Conservation (phyloP, 2,329 filamentous ascomycete species). For the Diaporthe humulicola region DNA sequence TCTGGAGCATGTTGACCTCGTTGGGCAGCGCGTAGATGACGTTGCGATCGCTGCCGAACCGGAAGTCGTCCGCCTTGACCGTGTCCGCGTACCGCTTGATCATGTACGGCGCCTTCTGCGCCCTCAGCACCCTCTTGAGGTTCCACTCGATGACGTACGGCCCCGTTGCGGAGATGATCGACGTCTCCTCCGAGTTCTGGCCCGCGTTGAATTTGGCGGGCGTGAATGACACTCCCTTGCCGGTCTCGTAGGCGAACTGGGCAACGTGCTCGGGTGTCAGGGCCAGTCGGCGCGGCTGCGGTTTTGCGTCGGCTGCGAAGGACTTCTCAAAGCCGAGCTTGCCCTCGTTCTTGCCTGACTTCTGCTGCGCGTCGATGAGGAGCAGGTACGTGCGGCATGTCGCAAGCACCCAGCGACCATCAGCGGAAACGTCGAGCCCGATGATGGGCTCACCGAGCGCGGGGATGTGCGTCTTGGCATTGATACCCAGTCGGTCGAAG, state of each 20-base stretch:
- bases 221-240: conserved; percentile 87
- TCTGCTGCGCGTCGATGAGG: conserved; percentile 91
- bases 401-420: conserved; percentile 94
- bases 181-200: conserved; percentile 84
- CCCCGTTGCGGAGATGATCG: conserved; percentile 95
- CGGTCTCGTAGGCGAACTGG: conserved; percentile 97
- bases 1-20: conserved; percentile 97
- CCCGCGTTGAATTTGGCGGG: conserved; percentile 95
- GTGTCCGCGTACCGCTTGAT: conserved; percentile 97
- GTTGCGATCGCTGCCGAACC: conserved; percentile 96
- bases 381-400: conserved; percentile 96
- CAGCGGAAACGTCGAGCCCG: conserved; percentile 93
- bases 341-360: conserved; percentile 94
- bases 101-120: conserved; percentile 88
- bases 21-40: conserved; percentile 97
- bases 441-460: conserved; percentile 95
- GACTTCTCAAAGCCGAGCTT: conserved; percentile 97
- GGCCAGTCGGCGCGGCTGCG: conserved; percentile 89
- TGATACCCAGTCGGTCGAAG: conserved; percentile 96
- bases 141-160: conserved; percentile 98
- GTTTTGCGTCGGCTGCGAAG: conserved; percentile 93
- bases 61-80: conserved; percentile 98
- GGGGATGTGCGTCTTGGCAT: conserved; percentile 96
- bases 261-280: conserved; percentile 93
- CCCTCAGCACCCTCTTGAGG: conserved; percentile 87